A percentile compares a stretch with the other conserved stretches of the same genome.
These are phyloP conservation scores for Cryphonectria carpinicola DNA, from an alignment of 2,329 filamentous ascomycete species.

Conservation along the genomic window DNA sequence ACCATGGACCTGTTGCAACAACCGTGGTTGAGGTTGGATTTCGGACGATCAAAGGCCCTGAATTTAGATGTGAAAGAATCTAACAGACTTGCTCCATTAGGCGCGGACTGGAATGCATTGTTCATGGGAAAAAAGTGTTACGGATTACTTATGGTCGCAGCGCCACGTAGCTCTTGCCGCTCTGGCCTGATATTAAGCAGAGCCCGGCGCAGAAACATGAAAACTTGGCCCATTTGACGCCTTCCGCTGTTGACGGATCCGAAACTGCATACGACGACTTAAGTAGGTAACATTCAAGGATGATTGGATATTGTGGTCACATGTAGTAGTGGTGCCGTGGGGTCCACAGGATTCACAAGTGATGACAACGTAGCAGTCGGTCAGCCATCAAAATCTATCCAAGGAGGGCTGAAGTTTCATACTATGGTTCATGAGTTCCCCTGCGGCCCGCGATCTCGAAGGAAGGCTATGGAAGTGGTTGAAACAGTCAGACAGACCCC, in stretches of 20 bases:
- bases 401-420: not conserved
- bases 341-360: not conserved
- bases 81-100: not conserved
- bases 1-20: not conserved
- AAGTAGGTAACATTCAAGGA: not conserved
- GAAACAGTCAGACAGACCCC: not conserved
- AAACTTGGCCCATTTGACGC: not conserved
- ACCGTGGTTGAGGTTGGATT: not conserved
- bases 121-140: fast-evolving
- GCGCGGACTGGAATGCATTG: not conserved
- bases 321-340: not conserved
- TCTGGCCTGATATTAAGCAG: no score
- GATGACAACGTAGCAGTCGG: not conserved
- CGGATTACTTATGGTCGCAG: not conserved
- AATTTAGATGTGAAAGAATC: not conserved
- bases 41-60: not conserved
- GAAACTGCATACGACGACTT: not conserved
- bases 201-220: not conserved
- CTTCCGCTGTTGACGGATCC: not conserved
- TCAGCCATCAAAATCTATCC: not conserved
- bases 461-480: not conserved
- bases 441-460: not conserved
- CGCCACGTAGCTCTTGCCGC: no score
- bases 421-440: not conserved
- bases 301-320: not conserved